Evolutionary conservation across 495 filamentous ascomycete genomes (phyloP).

Genomic region (Astrocystis sublimbata): DNA sequence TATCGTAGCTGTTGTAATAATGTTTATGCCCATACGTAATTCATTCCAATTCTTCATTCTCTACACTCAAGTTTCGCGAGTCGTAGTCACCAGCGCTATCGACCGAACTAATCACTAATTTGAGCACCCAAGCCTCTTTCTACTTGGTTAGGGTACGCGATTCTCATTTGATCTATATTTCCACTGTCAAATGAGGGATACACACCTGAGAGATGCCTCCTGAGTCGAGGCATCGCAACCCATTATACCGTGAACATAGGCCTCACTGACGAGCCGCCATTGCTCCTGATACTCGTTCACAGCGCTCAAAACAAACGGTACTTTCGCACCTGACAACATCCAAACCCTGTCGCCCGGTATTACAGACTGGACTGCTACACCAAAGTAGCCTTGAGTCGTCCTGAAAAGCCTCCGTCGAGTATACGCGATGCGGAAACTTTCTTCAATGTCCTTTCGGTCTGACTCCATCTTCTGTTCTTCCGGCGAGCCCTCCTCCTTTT

Average conservation of each 20-base stretch:
- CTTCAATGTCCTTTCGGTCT: slow-evolving; percentile 15
- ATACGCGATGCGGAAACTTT: slow-evolving; percentile 22
- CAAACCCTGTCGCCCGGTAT: slow-evolving; percentile 12
- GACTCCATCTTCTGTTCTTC: slow-evolving; percentile 4
- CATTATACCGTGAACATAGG: not conserved
- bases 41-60: no score
- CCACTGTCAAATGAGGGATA: not conserved
- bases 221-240: not conserved
- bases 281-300: not conserved
- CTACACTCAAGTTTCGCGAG: no score
- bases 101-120: no score
- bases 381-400: slow-evolving; percentile 10
- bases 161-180: no score
- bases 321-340: slow-evolving; percentile 15
- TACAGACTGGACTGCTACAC: slow-evolving; percentile 11
- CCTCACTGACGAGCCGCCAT: not conserved
- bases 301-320: slow-evolving; percentile 15
- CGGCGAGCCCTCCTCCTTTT: not conserved
- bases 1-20: no score
- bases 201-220: not conserved
- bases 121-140: no score
- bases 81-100: no score
- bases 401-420: slow-evolving; percentile 14
- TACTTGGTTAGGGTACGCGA: no score
- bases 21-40: no score